Conservation (phyloP, 1,139 yeast genomes). For the Candida glucosophila region DNA sequence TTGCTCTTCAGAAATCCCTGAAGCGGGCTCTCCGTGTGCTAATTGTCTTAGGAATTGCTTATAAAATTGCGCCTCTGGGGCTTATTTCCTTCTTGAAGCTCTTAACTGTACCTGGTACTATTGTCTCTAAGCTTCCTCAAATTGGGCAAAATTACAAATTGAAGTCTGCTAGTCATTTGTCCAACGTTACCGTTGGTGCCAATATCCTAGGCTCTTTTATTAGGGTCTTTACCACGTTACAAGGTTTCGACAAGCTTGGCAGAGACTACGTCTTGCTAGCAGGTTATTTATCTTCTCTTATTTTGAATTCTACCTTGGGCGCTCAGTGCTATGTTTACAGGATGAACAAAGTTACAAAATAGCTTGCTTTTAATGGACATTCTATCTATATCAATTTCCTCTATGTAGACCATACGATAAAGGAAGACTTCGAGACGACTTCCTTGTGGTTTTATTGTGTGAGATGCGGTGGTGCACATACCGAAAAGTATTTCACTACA, state of each 20-base stretch:
- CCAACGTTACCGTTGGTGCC: slow-evolving; percentile 46
- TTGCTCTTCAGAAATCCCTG: slow-evolving; percentile 13
- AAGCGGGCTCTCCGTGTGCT: slow-evolving; percentile 20
- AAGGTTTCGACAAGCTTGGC: slow-evolving; percentile 18
- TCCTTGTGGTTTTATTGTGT: no score
- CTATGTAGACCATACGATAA: no score
- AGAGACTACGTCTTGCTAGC: slow-evolving; percentile 24
- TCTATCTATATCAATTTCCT: no score
- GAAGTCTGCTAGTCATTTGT: slow-evolving; percentile 47
- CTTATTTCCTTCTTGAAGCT: slow-evolving; percentile 34
- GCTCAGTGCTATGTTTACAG: slow-evolving; percentile 25
- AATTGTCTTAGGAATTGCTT: slow-evolving; percentile 18
- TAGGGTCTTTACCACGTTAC: slow-evolving; percentile 49
- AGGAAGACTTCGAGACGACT: no score
- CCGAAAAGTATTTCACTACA: no score
- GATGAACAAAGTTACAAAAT: no score
- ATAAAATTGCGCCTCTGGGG: slow-evolving; percentile 24
- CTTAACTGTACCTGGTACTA: slow-evolving; percentile 44
- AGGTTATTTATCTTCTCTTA: slow-evolving; percentile 27
- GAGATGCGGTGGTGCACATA: no score
- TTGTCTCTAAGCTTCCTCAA: slow-evolving; percentile 50
- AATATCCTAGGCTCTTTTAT: slow-evolving; percentile 47
- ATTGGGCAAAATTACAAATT: slow-evolving; percentile 37
- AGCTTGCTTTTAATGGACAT: no score
- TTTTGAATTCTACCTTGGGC: slow-evolving; percentile 23